Base-by-base conservation (phyloP, 345 rosid genomes). In the Lepidium aucheri region DNA sequence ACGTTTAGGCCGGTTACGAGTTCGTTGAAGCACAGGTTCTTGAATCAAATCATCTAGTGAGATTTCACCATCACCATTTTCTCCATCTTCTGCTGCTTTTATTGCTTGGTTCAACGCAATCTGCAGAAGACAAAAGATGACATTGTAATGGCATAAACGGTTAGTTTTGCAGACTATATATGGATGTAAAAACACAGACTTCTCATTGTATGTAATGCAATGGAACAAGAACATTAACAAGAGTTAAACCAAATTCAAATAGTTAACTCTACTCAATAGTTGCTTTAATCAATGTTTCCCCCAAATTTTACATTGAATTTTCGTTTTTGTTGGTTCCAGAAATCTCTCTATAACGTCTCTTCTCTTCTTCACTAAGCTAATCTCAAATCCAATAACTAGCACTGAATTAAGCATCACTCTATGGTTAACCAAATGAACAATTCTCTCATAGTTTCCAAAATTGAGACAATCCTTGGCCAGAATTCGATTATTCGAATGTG, bases 1-100 rank as follows among this genome's bases (percentile, higher is more conserved):
- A 68, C 85, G 79, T 70, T 87, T 91, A 40, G 98, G 98, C 16
- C 98, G 85, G 69, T 85, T 84, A 44, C 96, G 67, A 3, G 81
- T 54, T 15, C 82, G 84, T 49, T 79, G 81, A 72, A 78, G 64
- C 15, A 68, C 87, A 3, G 86, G 83, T 68, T 84, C 84, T 68
- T 75, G 58, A 39, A 74, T 70, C 65, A 73, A 50, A 67, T 83
- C 77, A 59, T 82, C 82, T 22, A 74, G 18, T 3, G 74, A 59
- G 60, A 60, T 60, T 4, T 72, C 85, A 49, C 64, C 74, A 11
- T 53, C 77, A 15, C 61, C 74, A 11, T 68, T 88, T 10, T 68
- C 78, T 9, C 74, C 82, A 17, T 79, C 81, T 2, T 81, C 81
- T 36, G 77, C 88, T 53, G 79, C 89, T 75, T 58, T 81, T 46